phyloP scores from a whole-genome alignment of 139 green algal genomes.

The Diplosphaera chodatii region DNA sequence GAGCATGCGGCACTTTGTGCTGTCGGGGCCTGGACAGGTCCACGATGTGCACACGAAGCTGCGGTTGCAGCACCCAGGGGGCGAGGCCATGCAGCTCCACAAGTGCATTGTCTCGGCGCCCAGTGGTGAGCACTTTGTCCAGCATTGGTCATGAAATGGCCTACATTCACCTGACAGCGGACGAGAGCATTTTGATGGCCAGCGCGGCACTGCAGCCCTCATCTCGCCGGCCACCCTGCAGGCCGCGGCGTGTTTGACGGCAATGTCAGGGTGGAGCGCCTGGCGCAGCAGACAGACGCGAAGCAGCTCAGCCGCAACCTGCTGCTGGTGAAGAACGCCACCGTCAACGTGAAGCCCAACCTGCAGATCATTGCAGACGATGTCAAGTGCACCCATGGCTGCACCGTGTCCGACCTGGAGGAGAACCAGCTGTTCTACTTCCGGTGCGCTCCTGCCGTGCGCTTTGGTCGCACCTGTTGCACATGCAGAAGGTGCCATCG shows the following conservation, averaged over 20 bases:
- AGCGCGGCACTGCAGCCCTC: no score
- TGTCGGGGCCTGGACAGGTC: constrained; percentile 78
- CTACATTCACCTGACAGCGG: no score
- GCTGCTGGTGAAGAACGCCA: constrained; percentile 85
- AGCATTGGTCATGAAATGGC: no score
- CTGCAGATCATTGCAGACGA: constrained; percentile 98
- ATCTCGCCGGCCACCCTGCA: no score
- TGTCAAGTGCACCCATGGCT: constrained; percentile 98
- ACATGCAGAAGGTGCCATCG: no score
- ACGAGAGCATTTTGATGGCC: no score
- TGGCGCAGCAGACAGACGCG: constrained; percentile 93
- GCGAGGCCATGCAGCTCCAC: constrained; percentile 84
- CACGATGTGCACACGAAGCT: constrained; percentile 93
- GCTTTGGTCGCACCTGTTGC: no score
- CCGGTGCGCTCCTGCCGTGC: constrained; percentile 39
- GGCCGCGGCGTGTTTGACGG: constrained; percentile 92
- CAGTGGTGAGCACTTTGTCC: constrained; percentile 39
- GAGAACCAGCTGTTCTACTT: constrained; percentile 99
- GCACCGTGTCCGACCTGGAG: constrained; percentile 92
- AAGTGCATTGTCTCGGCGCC: constrained; percentile 92
- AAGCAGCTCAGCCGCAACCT: constrained; percentile 92
- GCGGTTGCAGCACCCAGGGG: constrained; percentile 68
- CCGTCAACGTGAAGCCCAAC: constrained; percentile 97
- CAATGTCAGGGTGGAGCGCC: constrained; percentile 83
- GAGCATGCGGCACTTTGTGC: constrained; percentile 79